These are phyloP conservation scores for Atractiella rhizophila DNA, from an alignment of 768 basidiomycete genomes.

Conservation along the genomic window DNA sequence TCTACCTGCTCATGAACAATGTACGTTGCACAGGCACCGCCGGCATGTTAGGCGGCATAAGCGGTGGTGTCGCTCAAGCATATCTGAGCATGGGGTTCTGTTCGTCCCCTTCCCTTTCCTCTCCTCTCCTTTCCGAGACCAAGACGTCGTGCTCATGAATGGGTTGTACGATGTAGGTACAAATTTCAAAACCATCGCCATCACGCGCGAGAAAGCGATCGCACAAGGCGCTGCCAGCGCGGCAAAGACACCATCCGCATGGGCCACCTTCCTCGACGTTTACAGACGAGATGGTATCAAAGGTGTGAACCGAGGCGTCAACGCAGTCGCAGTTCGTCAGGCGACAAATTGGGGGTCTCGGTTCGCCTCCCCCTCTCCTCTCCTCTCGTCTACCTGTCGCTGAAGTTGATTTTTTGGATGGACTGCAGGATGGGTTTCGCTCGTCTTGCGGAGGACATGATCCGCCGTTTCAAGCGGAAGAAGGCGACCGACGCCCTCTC, in stretches of 20 bases:
- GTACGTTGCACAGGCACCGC: slow-evolving; percentile 56
- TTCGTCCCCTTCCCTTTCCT: not conserved
- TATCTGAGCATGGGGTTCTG: slow-evolving; percentile 94
- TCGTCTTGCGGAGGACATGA: slow-evolving; percentile 57
- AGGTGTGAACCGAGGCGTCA: slow-evolving; percentile 98
- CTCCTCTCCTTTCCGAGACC: not conserved
- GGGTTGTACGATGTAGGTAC: too few species aligned
- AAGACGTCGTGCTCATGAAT: too few species aligned
- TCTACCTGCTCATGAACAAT: slow-evolving; percentile 30
- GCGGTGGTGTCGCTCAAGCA: slow-evolving; percentile 87
- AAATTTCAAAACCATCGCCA: too few species aligned
- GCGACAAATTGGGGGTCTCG: slow-evolving; percentile 27
- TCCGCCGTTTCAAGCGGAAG: slow-evolving; percentile 55
- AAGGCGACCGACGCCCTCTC: slow-evolving; percentile 45
- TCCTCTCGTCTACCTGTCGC: too few species aligned
- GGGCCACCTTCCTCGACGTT: slow-evolving; percentile 82
- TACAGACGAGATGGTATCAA: slow-evolving; percentile 75
- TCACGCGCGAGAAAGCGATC: slow-evolving; percentile 81
- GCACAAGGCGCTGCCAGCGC: slow-evolving; percentile 49
- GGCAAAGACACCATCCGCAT: slow-evolving; percentile 48
- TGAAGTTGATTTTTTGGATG: slow-evolving; percentile 7
- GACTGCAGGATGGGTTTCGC: slow-evolving; percentile 82
- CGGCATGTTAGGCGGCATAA: slow-evolving; percentile 87
- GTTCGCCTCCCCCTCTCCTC: too few species aligned
- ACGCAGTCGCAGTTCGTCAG: slow-evolving; percentile 31